phyloP scores from a whole-genome alignment of 768 basidiomycete species.

The Inosperma sp. region DNA sequence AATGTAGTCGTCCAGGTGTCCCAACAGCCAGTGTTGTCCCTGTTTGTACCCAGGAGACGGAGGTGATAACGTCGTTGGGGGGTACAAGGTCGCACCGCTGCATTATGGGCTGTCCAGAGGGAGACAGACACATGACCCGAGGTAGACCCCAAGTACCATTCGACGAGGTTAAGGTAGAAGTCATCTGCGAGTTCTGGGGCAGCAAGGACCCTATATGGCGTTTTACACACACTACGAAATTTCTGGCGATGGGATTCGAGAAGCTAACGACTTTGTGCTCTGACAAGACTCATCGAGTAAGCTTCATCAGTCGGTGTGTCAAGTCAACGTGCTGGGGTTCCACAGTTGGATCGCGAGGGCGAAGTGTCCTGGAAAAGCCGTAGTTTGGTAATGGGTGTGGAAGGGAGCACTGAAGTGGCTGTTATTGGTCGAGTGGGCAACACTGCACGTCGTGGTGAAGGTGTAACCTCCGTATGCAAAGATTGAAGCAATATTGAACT shows the following conservation, averaged over 20 bases:
- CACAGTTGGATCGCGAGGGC: slow-evolving; percentile 54
- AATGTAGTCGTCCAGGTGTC: slow-evolving; percentile 82
- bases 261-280: too few species aligned
- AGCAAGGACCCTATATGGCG: slow-evolving; percentile 89
- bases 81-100: slow-evolving; percentile 76
- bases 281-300: slow-evolving; percentile 87
- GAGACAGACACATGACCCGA: slow-evolving; percentile 88
- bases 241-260: too few species aligned
- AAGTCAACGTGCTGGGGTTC: too few species aligned
- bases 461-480: slow-evolving; percentile 72
- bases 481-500: slow-evolving; percentile 75
- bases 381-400: slow-evolving; percentile 41
- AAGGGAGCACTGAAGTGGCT: slow-evolving; percentile 29
- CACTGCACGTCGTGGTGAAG: slow-evolving; percentile 53
- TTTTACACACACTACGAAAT: too few species aligned
- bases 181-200: slow-evolving; percentile 97
- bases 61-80: slow-evolving; percentile 59
- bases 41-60: slow-evolving; percentile 89
- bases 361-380: slow-evolving; percentile 68
- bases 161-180: too few species aligned
- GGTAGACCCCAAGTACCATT: slow-evolving; percentile 89
- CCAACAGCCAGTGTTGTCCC: slow-evolving; percentile 90
- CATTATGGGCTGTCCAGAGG: slow-evolving; percentile 97
- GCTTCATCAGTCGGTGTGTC: slow-evolving; percentile 84
- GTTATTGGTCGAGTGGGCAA: too few species aligned